A percentile compares a stretch with the other conserved stretches of the same genome.
Conservation (phyloP, 177 flowering plant genomes). For the Vitis hybrid region DNA sequence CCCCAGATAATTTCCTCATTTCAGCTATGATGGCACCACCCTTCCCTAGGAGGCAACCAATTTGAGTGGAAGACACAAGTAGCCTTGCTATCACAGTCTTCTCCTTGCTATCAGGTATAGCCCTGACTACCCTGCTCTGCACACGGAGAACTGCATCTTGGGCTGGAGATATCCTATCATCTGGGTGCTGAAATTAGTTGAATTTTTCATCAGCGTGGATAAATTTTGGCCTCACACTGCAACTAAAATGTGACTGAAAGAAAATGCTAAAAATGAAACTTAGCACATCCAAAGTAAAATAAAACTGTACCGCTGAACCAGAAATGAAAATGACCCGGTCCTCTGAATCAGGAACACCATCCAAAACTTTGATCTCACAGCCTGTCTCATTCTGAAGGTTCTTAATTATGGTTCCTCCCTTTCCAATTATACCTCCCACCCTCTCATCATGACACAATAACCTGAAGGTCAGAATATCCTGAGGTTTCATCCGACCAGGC, state of each 20-base stretch:
- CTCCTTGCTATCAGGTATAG: conserved; percentile 63
- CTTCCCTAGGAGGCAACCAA: conserved; percentile 90
- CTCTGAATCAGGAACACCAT: conserved; percentile 54
- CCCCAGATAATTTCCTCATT: conserved; percentile 83
- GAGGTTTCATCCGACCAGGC: conserved; percentile 48
- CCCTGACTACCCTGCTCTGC: conserved; percentile 62
- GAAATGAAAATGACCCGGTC: conserved; percentile 77
- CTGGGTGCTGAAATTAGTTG: conserved; percentile 74
- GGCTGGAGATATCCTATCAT: conserved; percentile 75
- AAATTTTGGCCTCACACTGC: not conserved
- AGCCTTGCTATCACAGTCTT: conserved; percentile 51
- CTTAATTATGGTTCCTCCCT: conserved; percentile 78
- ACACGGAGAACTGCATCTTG: conserved; percentile 95
- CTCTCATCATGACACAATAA: conserved; percentile 70
- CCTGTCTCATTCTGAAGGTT: conserved; percentile 79
- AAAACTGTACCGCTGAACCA: conserved; percentile 76
- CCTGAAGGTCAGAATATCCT: conserved; percentile 56
- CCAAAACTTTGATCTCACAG: conserved; percentile 80
- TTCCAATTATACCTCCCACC: conserved; percentile 87
- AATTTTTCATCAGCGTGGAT: not conserved
- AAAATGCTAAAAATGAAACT: not conserved
- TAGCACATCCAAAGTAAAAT: not conserved
- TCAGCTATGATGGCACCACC: conserved; percentile 87
- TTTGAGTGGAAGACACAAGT: conserved; percentile 77
- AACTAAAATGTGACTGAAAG: not conserved